Base-by-base conservation (phyloP, 306 rosid genomes). In the Quercus engelmannii region DNA sequence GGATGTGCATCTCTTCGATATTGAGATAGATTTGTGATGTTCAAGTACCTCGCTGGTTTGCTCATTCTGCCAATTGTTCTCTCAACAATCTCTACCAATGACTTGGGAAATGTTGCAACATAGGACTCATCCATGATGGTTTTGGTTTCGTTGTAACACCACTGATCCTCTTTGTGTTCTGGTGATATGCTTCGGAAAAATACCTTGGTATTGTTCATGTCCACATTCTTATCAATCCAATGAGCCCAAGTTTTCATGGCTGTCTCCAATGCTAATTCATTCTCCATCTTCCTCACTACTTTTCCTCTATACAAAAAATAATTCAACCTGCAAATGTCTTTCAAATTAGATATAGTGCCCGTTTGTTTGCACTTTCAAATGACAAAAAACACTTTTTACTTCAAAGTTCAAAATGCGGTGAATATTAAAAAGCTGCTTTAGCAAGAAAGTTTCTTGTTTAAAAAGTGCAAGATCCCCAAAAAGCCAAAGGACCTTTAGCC, bases 131-230 rank as follows among this genome's bases (percentile, higher is more conserved):
- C 83, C 3, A 5, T 3, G 7, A 69, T 69, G 65, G 78, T 85
- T 33, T 74, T 15, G 17, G 83, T 87, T 75, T 73, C 18, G 20
- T 85, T 82, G 77, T 55, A 79, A 79, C 88, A 87, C 88, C 83
- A 82, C 20, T 76, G 84, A 63, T 76, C 79, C 75, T 78, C 90
- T 73, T 77, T 84, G 78, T 87, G 90, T 35, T 79, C 86, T 17
- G 90, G 86, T 7, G 90, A 87, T 38, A 87, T 84, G 86, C 88
- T 84, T 35, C 86, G 49, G 64, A 84, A 87, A 76, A 79, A 77
- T 18, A 79, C 83, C 51, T 20, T 76, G 13, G 88, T 84, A 26
- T 74, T 81, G 70, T 30, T 80, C 14, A 14, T 20, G 71, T 87
- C 81, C 6, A 87, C 88, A 20, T 76, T 82, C 30, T 55, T 74